Base-by-base conservation (phyloP, 331 rosid genomes). In the Malus hybrid region DNA sequence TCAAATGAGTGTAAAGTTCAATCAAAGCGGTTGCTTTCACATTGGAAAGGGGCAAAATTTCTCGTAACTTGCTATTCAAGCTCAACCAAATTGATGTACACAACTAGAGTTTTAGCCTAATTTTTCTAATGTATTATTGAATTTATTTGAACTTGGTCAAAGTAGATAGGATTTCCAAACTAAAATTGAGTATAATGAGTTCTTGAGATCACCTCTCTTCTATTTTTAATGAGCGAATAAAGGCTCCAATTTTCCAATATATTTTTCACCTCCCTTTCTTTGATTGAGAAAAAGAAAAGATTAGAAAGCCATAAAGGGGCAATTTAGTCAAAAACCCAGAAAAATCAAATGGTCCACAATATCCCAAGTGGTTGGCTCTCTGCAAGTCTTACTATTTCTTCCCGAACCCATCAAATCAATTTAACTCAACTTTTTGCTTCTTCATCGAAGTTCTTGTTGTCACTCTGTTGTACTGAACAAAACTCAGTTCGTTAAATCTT, bases 351-450 rank as follows among this genome's bases (percentile, higher is more conserved):
- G 31, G 60, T 59, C 55, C 76, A 6, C 31, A 59, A 66, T 67
- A 76, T 71, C 54, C 50, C 36, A 83, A 74, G 84, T 90, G 85
- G 82, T 72, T 80, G 87, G 73, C 60, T 75, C 75, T 67, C 61
- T 36, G 76, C 55, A 60, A 8, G 14, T 52, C 74, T 22, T 50
- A 1, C 27, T 6, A 42, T 56, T 59, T 34, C n/a, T 10, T 70
- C 52, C 20, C 20, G 15, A 59, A 29, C 54, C 65, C 54, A 55
- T 39, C 64, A 54, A 54, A 34, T 22, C 31, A 56, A 18, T 71
- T 56, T 34, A 55, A 20, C 52, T 34, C 8, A 57, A 20, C 66
- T 52, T 70, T 42, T 14, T 42, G 5, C 27, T 16, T 15, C 57
- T 50, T 2, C 61, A 70, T 70, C 28, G 5, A 50, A 28, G 14